phyloP scores from a whole-genome alignment of 2,329 filamentous ascomycete species.

The Aureobasidium sp. region DNA sequence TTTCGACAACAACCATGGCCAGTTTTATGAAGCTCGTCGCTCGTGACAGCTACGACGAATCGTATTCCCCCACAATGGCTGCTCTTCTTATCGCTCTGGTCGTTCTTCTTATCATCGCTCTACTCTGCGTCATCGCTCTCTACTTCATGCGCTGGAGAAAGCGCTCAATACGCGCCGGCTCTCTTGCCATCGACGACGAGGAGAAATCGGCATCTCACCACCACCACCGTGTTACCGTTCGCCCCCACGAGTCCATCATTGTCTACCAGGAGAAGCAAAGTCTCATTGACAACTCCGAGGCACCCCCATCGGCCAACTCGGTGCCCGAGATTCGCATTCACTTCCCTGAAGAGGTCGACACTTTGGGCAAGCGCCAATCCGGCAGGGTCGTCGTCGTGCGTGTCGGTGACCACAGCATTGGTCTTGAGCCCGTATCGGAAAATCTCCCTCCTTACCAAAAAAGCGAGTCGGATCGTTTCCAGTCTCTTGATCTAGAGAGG shows the following conservation, averaged over 20 bases:
- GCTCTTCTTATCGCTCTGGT: constrained; percentile 74
- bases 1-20: constrained; percentile 19
- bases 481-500: constrained; percentile 87
- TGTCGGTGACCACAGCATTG: constrained; percentile 80
- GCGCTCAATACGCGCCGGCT: constrained; percentile 35
- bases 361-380: constrained; percentile 66
- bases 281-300: constrained; percentile 66
- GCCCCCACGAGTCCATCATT: constrained; percentile 55
- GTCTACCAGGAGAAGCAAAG: constrained; percentile 73
- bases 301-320: constrained; percentile 68
- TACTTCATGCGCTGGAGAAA: constrained; percentile 64
- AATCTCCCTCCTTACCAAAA: constrained; percentile 86
- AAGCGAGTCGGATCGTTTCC: constrained; percentile 66
- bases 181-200: constrained; percentile 65
- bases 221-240: constrained; percentile 52
- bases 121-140: constrained; percentile 60
- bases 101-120: constrained; percentile 63
- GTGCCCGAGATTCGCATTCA: constrained; percentile 97
- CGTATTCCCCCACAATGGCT: constrained; percentile 55
- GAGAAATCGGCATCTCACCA: constrained; percentile 35
- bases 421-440: constrained; percentile 71
- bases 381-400: constrained; percentile 87
- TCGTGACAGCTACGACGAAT: constrained; percentile 39
- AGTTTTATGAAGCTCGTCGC: constrained; percentile 39
- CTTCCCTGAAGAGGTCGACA: constrained; percentile 92